Evolutionary conservation across 2,329 filamentous ascomycete species (phyloP), one percentile per base, ranked within the genome.

Genomic region (Trichoderma endophyticum): DNA sequence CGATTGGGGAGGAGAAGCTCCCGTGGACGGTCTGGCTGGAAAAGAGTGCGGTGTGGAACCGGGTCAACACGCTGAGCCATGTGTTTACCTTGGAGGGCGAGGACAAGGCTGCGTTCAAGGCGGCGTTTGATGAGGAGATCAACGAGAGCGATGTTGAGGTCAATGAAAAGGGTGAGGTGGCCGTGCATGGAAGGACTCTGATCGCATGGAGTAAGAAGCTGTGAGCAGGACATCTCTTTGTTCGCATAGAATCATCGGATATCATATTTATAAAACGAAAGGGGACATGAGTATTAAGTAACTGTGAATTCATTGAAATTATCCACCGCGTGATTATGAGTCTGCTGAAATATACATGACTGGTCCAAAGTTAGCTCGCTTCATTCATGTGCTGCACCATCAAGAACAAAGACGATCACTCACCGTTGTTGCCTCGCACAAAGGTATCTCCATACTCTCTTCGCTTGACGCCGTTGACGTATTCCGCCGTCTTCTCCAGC

Each of bases 341-440:
- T 91, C 89, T 73, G 89, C 89, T 30, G 89, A 90, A 75, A 92
- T 92, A 77, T 92, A 92, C 89, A 91, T 92, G 72, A 92, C 90
- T 61, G 39, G 11, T 4, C 8, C 30, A 56, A 18, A 26, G 70
- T 73, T 65, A 73, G 72, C 70, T 43, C 36, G 24, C 11, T 12
- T 62, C 39, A 0, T 43, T 3, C 36, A 39, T 3, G 3, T 6
- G 1, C 1, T 15, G 12, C 15, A 15, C 3, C 18, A 26, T n/a
- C 28, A 36, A n/a, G 6, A 28, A 26, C 5, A 12, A 9, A 34
- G 28, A 12, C 5, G 21, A 28, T 11, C 18, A 39, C 84, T 79
- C 77, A 97, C 95, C 95, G 79, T 98, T 98, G 84, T 98, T 98
- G 77, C 95, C 95, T 81, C 95, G 89, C 72, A 98, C 93, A 81